phyloP scores from a whole-genome alignment of 768 basidiomycete species.

The Macrolepiota albuminosa region DNA sequence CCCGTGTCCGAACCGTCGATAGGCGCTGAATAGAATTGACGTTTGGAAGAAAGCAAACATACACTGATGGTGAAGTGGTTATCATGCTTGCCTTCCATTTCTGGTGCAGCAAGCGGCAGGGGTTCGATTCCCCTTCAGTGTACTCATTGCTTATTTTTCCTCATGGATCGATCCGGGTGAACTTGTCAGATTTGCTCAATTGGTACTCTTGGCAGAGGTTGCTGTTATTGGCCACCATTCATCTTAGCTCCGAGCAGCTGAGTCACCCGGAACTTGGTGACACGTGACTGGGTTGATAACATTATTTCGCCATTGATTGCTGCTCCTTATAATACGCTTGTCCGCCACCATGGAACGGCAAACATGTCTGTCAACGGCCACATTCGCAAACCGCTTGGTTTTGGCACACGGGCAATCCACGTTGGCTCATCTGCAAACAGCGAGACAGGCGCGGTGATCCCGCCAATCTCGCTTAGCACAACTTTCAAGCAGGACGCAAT shows the following conservation, averaged over 20 bases:
- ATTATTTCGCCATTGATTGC: neutral
- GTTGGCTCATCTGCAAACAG: neutral
- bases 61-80: slow-evolving; percentile 80
- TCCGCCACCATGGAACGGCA: neutral
- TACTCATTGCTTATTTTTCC: neutral
- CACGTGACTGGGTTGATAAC: neutral
- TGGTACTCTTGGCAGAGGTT: too few relatives aligned
- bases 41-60: too few relatives aligned
- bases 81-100: slow-evolving; percentile 92
- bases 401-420: neutral
- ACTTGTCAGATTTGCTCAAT: too few relatives aligned
- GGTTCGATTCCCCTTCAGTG: slow-evolving; percentile 50
- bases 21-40: too few relatives aligned
- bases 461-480: neutral
- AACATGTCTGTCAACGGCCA: neutral
- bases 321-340: neutral
- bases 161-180: too few relatives aligned
- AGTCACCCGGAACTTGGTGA: neutral
- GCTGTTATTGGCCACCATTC: too few relatives aligned
- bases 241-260: neutral
- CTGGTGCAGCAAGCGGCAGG: slow-evolving; percentile 37
- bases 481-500: neutral
- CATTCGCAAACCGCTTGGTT: neutral
- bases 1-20: too few relatives aligned
- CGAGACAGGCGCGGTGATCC: neutral